Percentiles rank a stretch among this genome's conserved stretches.
Evolutionary conservation across 192 early-diverging fungal genomes (phyloP).

Genomic region (Backusella tarrabulga): DNA sequence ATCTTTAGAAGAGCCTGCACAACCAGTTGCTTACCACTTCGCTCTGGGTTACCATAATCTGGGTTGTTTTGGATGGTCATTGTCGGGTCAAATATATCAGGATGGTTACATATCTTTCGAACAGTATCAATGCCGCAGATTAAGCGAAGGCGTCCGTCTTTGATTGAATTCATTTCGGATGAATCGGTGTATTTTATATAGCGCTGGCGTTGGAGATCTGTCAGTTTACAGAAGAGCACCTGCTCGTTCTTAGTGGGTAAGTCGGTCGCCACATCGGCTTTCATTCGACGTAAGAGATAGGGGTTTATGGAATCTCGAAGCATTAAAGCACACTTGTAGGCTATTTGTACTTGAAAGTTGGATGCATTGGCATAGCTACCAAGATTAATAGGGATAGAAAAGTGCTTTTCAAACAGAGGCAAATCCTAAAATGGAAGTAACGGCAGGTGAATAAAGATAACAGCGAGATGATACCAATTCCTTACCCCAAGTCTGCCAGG

Average conservation of each 20-base stretch:
- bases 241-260: conserved; percentile 92
- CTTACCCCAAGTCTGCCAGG: conserved; percentile 68
- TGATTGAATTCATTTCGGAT: conserved; percentile 71
- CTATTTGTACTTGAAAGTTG: conserved; percentile 89
- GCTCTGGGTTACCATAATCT: conserved; percentile 60
- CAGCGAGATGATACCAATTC: not conserved
- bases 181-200: conserved; percentile 77
- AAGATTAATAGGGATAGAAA: conserved; percentile 87
- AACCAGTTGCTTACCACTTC: conserved; percentile 90
- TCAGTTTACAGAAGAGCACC: conserved; percentile 89
- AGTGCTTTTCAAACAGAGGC: conserved; percentile 85
- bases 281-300: conserved; percentile 89
- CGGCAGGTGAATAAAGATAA: conserved; percentile 29
- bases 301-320: conserved; percentile 92
- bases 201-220: conserved; percentile 62
- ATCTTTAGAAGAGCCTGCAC: conserved; percentile 78
- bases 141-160: conserved; percentile 78
- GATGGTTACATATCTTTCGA: conserved; percentile 97
- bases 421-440: conserved; percentile 52
- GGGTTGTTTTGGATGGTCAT: conserved; percentile 31
- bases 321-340: conserved; percentile 89
- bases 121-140: conserved; percentile 89
- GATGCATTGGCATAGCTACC: conserved; percentile 93
- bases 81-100: conserved; percentile 63
- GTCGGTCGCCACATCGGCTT: conserved; percentile 88